Evolutionary conservation across 306 rosid genomes (phyloP).

Genomic region (Vicia villosa): DNA sequence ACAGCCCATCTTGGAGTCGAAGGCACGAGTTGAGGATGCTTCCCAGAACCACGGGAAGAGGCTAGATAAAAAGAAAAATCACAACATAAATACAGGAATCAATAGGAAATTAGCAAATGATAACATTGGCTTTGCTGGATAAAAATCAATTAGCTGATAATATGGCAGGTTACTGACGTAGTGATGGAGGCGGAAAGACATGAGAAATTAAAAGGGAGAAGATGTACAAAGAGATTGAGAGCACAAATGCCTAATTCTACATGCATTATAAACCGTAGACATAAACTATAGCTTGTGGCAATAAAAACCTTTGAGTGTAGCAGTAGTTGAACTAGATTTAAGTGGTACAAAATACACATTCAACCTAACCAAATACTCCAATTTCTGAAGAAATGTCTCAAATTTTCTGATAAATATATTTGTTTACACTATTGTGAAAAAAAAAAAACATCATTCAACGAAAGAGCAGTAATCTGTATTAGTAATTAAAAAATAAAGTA

Average conservation of each 20-base stretch:
- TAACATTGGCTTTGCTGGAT: background rate
- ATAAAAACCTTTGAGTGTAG: background rate
- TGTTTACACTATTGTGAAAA: background rate
- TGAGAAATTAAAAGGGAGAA: background rate
- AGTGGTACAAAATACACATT: background rate
- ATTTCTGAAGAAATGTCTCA: constrained; percentile 4
- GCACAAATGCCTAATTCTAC: background rate
- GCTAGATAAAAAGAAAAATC: constrained; percentile 47
- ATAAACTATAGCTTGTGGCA: background rate
- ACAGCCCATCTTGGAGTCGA: constrained; percentile 99
- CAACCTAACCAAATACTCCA: background rate
- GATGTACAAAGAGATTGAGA: background rate
- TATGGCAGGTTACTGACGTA: background rate
- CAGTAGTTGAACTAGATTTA: background rate
- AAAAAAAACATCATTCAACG: background rate
- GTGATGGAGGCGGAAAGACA: background rate
- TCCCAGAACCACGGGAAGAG: constrained; percentile 94
- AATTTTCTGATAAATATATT: background rate
- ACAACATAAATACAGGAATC: constrained; percentile 13
- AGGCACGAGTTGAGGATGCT: constrained; percentile 95
- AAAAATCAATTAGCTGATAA: background rate
- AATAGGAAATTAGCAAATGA: background rate
- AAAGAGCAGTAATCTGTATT: constrained; percentile 7
- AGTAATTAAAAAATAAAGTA: constrained; percentile 35
- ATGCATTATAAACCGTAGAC: background rate